A percentile compares a stretch with the other conserved stretches of the same genome.
phyloP scores from a whole-genome alignment of 2,329 filamentous ascomycete genomes.

The Metarhizium anisopliae region DNA sequence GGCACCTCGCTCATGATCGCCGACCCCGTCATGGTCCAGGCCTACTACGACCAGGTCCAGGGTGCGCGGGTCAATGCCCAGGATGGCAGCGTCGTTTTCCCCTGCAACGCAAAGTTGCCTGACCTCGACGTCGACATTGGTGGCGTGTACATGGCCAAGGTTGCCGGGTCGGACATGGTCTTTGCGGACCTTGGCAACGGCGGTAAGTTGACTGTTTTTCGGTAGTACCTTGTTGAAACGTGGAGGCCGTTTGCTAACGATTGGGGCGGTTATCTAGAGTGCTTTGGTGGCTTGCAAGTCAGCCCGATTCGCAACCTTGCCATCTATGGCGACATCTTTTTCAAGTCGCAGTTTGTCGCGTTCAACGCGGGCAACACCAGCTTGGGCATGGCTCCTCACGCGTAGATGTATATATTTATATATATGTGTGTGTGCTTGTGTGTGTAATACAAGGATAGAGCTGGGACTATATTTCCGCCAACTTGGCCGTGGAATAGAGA shows the following conservation, averaged over 20 bases:
- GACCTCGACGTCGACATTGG: slow-evolving; percentile 48
- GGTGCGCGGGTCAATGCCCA: slow-evolving; percentile 24
- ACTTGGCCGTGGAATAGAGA: too few relatives aligned
- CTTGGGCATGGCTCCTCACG: slow-evolving; percentile 36
- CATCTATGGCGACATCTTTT: slow-evolving; percentile 55
- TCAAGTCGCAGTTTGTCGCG: slow-evolving; percentile 51
- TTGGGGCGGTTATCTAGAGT: slow-evolving; percentile 28
- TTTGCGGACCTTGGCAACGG: slow-evolving; percentile 41
- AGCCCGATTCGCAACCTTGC: slow-evolving; percentile 39
- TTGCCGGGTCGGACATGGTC: slow-evolving; percentile 43
- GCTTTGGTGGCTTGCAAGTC: slow-evolving; percentile 61
- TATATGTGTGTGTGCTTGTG: neutral
- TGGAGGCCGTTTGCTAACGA: neutral
- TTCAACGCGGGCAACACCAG: slow-evolving; percentile 48
- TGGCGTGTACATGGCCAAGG: slow-evolving; percentile 44
- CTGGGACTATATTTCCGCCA: too few relatives aligned
- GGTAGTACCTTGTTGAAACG: too few relatives aligned
- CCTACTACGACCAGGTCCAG: slow-evolving; percentile 36
- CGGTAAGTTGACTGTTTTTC: slow-evolving; percentile 31
- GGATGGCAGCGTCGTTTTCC: slow-evolving; percentile 35
- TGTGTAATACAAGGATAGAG: too few relatives aligned
- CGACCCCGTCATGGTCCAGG: slow-evolving; percentile 38
- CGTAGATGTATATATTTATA: slow-evolving; percentile 2
- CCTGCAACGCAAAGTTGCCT: slow-evolving; percentile 34
- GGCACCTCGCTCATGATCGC: slow-evolving; percentile 57